These are phyloP conservation scores for Elaeagnus macrophylla DNA, from an alignment of 306 rosid species.

Conservation along the genomic window DNA sequence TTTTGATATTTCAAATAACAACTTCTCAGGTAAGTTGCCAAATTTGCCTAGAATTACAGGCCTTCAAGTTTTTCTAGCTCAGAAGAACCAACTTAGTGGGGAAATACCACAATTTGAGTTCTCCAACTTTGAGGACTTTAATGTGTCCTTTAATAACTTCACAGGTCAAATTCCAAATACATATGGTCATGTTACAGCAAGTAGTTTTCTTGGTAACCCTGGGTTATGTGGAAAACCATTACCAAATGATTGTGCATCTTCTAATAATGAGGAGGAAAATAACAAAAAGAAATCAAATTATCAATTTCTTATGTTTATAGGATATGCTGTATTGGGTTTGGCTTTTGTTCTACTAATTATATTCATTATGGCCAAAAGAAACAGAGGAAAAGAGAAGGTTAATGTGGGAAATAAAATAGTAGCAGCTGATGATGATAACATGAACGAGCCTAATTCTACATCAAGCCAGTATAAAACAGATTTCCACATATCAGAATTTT, in stretches of 20 bases:
- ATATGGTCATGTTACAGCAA: conserved; percentile 25
- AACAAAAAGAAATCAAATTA: conserved; percentile 17
- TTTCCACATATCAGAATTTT: conserved; percentile 37
- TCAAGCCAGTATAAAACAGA: conserved; percentile 40
- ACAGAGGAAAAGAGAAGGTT: conserved; percentile 29
- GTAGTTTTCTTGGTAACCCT: conserved; percentile 58
- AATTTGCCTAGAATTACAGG: conserved; percentile 54
- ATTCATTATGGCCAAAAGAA: conserved; percentile 33
- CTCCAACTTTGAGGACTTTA: conserved; percentile 42
- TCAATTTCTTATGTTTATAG: conserved; percentile 46
- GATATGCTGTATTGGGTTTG: conserved; percentile 47
- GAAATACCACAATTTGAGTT: conserved; percentile 42
- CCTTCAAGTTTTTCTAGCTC: conserved; percentile 46
- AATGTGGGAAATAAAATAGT: conserved; percentile 24
- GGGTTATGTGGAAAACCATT: conserved; percentile 53
- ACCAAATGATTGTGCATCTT: conserved; percentile 29
- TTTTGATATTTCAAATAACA: conserved; percentile 49
- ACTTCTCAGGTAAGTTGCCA: conserved; percentile 47
- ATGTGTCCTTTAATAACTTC: conserved; percentile 52
- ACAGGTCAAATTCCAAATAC: conserved; percentile 39
- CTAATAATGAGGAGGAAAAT: neutral
- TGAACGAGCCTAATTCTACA: conserved; percentile 11
- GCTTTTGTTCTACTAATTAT: conserved; percentile 20
- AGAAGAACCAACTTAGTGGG: conserved; percentile 48
- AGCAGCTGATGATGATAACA: conserved; percentile 21